Percentiles rank a stretch among this genome's conserved stretches.
Conservation (phyloP, 768 basidiomycete genomes). For the Scleroderma citrinum region DNA sequence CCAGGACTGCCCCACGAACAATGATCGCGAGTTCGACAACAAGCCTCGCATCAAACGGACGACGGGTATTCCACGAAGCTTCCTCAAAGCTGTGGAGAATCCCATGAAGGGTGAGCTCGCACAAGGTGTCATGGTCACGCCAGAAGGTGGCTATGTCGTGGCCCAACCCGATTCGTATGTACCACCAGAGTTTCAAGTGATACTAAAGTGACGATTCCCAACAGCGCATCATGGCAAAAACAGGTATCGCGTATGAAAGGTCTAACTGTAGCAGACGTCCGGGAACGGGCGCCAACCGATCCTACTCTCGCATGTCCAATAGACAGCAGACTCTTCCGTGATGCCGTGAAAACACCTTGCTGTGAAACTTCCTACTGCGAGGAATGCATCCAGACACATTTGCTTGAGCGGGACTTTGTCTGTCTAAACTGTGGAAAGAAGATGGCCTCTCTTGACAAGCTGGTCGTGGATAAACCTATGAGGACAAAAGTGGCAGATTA, state of each 20-base stretch:
- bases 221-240: slow-evolving; percentile 91
- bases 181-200: neutral
- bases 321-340: slow-evolving; percentile 89
- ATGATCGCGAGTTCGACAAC: slow-evolving; percentile 91
- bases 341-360: slow-evolving; percentile 94
- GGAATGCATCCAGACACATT: slow-evolving; percentile 92
- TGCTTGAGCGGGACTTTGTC: slow-evolving; percentile 91
- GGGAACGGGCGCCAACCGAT: slow-evolving; percentile 79
- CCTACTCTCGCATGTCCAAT: slow-evolving; percentile 78
- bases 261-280: slow-evolving; percentile 82
- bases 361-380: slow-evolving; percentile 91
- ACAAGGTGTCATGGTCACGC: slow-evolving; percentile 96
- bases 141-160: slow-evolving; percentile 96
- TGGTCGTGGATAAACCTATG: slow-evolving; percentile 72
- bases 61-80: slow-evolving; percentile 96
- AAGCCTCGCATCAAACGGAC: slow-evolving; percentile 94
- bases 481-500: slow-evolving; percentile 76
- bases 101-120: slow-evolving; percentile 65
- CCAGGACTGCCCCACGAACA: slow-evolving; percentile 97
- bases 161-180: slow-evolving; percentile 94
- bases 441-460: slow-evolving; percentile 83
- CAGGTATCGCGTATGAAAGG: slow-evolving; percentile 76
- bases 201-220: slow-evolving; percentile 2
- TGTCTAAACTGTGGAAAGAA: slow-evolving; percentile 89
- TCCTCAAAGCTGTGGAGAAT: slow-evolving; percentile 93